Evolutionary conservation across 805 yeast species (phyloP).

Genomic region (Nakazawaea laoshanensis): DNA sequence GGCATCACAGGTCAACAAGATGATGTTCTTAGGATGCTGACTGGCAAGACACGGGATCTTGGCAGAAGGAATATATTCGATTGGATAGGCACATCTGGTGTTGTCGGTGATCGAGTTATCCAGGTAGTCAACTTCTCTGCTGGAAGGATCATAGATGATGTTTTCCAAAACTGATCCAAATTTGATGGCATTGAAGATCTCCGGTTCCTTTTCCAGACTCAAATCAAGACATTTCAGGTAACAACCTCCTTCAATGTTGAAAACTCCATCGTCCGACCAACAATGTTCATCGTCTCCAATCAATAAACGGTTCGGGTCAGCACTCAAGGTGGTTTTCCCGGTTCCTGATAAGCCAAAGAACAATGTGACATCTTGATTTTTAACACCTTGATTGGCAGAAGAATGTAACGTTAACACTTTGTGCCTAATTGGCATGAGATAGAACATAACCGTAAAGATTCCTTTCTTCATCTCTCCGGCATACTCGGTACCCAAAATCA

Average conservation of each 20-base stretch:
- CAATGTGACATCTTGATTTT: constrained; percentile 79
- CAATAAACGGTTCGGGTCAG: constrained; percentile 87
- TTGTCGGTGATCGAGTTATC: constrained; percentile 85
- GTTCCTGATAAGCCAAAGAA: constrained; percentile 98
- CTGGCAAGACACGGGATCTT: constrained; percentile 90
- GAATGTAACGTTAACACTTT: constrained; percentile 90
- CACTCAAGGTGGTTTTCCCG: constrained; percentile 95
- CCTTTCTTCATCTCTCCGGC: constrained; percentile 99
- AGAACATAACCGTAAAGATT: constrained; percentile 97
- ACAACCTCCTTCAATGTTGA: constrained; percentile 99
- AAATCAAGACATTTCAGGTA: constrained; percentile 95
- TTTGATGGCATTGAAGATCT: constrained; percentile 88
- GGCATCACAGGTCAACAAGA: constrained; percentile 94
- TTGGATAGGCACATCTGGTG: constrained; percentile 98
- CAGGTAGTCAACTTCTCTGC: constrained; percentile 80
- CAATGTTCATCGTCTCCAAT: constrained; percentile 99
- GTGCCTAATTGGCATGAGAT: constrained; percentile 93
- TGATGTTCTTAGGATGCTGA: constrained; percentile 85
- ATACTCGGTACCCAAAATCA: constrained; percentile 95
- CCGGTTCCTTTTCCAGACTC: constrained; percentile 91
- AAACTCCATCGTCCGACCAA: constrained; percentile 97
- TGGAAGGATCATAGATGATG: constrained; percentile 70
- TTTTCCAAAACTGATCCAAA: constrained; percentile 95
- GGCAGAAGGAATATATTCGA: constrained; percentile 93
- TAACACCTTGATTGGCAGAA: constrained; percentile 83